Evolutionary conservation across 257 asterid genomes (phyloP), one percentile per base, ranked within the genome.

Genomic region (Capsicum baccatum): DNA sequence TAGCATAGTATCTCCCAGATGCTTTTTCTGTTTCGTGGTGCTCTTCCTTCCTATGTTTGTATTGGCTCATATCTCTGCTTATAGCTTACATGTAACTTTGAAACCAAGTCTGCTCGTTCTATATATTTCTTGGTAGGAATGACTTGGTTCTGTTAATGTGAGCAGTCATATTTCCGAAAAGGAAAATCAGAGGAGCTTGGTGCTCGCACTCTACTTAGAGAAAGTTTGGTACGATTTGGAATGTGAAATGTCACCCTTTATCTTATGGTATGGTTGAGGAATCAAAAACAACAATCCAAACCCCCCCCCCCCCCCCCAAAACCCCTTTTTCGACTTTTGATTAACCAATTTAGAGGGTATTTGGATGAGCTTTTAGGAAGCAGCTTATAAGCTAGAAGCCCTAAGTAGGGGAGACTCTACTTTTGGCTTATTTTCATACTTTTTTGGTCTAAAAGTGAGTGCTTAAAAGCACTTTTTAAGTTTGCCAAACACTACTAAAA

Each of bases 91-190:
- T 26, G 33, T 26, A 26, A 26, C 33, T 26, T 26, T 26, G 33
- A 2, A 26, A 26, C 33, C 33, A 26, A 26, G 33, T 26, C 33
- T 26, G 33, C 33, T 26, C 33, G 33, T 26, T 26, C 33, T 26
- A 26, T 26, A 26, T 26, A 48, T 48, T 48, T 73, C 44, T 48
- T 73, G 57, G 80, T 73, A 11, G 60, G 80, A 48, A 13, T 48
- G 60, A 19, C 80, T 48, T 73, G 80, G 44, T 73, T 48, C 60
- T 73, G 48, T 73, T 59, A 73, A 19, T 48, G 80, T 73, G 60
- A 48, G 59, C 44, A 48, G 19, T 48, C 80, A 12, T 35, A 63
- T 71, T 71, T 48, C 80, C 47, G 80, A 48, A 26, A 26, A 19
- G 17, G 60, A 48, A 48, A 33, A 26, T 73, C 80, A 1, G 60